Base-by-base conservation (phyloP, 2,329 filamentous ascomycete genomes). In the Xylariales sp. region DNA sequence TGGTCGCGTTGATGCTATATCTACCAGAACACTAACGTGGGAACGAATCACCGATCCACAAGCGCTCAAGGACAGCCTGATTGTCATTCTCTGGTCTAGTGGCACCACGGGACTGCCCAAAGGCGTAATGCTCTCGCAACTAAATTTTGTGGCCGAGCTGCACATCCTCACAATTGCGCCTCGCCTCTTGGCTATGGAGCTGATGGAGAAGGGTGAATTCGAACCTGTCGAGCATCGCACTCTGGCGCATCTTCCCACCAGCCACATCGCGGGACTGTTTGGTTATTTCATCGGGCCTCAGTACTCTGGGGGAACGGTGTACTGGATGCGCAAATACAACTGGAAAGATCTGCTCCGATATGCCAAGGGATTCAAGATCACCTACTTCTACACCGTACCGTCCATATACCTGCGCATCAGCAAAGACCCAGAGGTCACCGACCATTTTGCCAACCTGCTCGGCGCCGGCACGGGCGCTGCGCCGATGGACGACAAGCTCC, bases 311-410 rank as follows among this genome's bases (percentile, higher is more conserved):
- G 64, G 65, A 2, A 53, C 60, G 2, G 62, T 74, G 1, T 41
- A 29, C n/a, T 81, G 77, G 77, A 81, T 82, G 77, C 61, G 67
- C 2, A 65, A 62, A 29, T 82, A 81, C 52, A 66, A 74, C 43
- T 74, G 77, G 42, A 50, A 54, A 3, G 57, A 67, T 15, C 78
- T 82, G 48, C 61, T 81, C 24, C 54, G 60, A 20, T 69, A 77
- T 55, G 65, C 63, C 46, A 62, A 62, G 15, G 58, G 62, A 29
- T 69, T 71, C 48, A 54, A 56, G 8, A 67, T 80, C 44, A 78
- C 72, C 0, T 59, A 55, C 36, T 70, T 81, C 51, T 74, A 76
- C 50, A 74, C 69, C 4, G 76, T 81, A 1, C 78, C 78, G 5
- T 74, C 76, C 2, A 74, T 82, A 40, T 78, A 66, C 45, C 65